Evolutionary conservation across 2,329 filamentous ascomycete species (phyloP), one percentile per base, ranked within the genome.

Genomic region (Arachnomyces sp.): DNA sequence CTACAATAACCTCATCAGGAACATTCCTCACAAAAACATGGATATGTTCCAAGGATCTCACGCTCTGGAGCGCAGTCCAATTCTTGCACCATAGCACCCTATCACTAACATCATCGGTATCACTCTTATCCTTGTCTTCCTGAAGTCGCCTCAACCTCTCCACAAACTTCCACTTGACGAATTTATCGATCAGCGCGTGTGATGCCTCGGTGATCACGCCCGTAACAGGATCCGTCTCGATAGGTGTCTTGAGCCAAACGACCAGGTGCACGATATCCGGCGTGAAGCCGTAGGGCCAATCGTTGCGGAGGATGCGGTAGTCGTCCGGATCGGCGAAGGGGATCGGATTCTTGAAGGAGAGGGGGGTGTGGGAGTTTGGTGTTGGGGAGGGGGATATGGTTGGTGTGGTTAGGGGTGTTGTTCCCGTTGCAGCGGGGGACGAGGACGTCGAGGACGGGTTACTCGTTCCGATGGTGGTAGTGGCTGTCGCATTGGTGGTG

Each of bases 51-150:
- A 77, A 56, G 0, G 71, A 70, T 39, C 74, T 61, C 34, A 81
- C 75, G 49, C 74, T 79, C 58, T 81, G 77, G 57, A 80, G 51
- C 29, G 67, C 68, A 7, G 70, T 71, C 66, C 74, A 78, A 49
- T 81, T 81, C 66, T 79, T 80, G 53, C 81, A 81, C 77, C 77
- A 81, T 42, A 76, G 54, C 16, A 81, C 70, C 48, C 69, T 68
- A 14, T 67, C 66, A 15, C 52, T 46, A 34, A 59, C 63, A 31
- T 58, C 50, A 4, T 50, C 46, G 51, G 56, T 29, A 52, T 42
- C 30, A 52, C 60, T 28, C 49, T 46, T 45, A 67, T 65, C 31
- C 49, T 25, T 25, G 20, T 9, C 20, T n/a, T n/a, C n/a, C n/a
- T n/a, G n/a, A n/a, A 48, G 9, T 49, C 55, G 44, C 20, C 20